These are phyloP conservation scores for Eurotiales sp. DNA, from an alignment of 2,329 filamentous ascomycete genomes.

Conservation along the genomic window DNA sequence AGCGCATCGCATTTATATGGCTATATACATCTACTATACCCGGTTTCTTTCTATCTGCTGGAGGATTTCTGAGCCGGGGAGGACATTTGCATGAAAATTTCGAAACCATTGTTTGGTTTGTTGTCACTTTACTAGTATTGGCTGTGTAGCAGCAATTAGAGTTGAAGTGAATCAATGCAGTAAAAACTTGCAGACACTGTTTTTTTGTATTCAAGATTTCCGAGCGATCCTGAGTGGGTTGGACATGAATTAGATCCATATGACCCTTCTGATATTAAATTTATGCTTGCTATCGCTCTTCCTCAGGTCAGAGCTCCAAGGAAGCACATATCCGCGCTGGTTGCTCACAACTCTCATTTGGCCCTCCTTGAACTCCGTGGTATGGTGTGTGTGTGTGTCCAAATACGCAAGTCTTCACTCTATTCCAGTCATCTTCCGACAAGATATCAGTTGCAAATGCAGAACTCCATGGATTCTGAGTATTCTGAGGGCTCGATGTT, in stretches of 20 bases:
- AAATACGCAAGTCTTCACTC: constrained; percentile 42
- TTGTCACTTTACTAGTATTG: too few species aligned
- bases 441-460: constrained; percentile 55
- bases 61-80: too few species aligned
- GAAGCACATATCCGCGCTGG: constrained; percentile 41
- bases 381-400: constrained; percentile 47
- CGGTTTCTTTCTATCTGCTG: too few species aligned
- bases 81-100: too few species aligned
- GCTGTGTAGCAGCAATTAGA: too few species aligned
- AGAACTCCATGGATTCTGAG: constrained; percentile 43
- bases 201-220: too few species aligned
- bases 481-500: constrained; percentile 50
- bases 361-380: constrained; percentile 36
- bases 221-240: too few species aligned
- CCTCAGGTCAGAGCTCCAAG: constrained; percentile 19
- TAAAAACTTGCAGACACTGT: too few species aligned
- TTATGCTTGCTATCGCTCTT: constrained; percentile 13
- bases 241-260: constrained; percentile 16
- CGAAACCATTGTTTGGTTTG: too few species aligned
- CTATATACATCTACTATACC: too few species aligned
- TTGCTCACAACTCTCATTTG: constrained; percentile 40
- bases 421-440: constrained; percentile 16
- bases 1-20: too few species aligned
- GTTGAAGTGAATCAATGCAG: too few species aligned
- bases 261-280: constrained; percentile 19